Conservation (phyloP, 208 protist genomes). For the Leishmania lainsoni region DNA sequence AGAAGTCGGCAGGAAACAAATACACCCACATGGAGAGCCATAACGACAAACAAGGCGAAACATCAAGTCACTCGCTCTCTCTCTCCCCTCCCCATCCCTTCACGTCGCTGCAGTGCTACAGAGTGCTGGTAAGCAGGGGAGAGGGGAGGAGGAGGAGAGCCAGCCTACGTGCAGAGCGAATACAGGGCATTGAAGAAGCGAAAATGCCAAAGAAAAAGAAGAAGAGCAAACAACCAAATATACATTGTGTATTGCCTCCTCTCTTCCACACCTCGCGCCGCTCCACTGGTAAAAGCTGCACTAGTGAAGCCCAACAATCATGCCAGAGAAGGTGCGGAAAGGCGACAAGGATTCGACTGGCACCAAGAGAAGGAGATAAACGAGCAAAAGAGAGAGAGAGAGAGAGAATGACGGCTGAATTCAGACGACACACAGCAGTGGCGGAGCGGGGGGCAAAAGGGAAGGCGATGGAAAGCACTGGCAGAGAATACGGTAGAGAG, state of each 20-base stretch:
- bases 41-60: background rate
- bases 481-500: background rate
- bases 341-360: background rate
- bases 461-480: background rate
- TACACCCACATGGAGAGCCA: background rate
- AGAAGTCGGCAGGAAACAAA: background rate
- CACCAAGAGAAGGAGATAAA: background rate
- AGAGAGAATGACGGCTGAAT: no score
- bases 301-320: background rate
- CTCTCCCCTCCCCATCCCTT: background rate
- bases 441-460: background rate
- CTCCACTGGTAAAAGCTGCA: no score
- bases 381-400: background rate
- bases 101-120: background rate
- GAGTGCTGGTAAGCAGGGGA: background rate
- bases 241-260: no score
- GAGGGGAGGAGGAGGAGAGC: background rate
- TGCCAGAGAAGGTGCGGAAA: background rate
- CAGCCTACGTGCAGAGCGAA: background rate
- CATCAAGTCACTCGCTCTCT: slow-evolving; percentile 3
- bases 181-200: background rate
- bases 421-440: background rate
- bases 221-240: background rate
- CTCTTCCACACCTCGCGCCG: no score
- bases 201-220: background rate